A percentile compares a stretch with the other conserved stretches of the same genome.
phyloP scores from a whole-genome alignment of 1,284 basidiomycete species.

The Cryptococcus wingfieldii region DNA sequence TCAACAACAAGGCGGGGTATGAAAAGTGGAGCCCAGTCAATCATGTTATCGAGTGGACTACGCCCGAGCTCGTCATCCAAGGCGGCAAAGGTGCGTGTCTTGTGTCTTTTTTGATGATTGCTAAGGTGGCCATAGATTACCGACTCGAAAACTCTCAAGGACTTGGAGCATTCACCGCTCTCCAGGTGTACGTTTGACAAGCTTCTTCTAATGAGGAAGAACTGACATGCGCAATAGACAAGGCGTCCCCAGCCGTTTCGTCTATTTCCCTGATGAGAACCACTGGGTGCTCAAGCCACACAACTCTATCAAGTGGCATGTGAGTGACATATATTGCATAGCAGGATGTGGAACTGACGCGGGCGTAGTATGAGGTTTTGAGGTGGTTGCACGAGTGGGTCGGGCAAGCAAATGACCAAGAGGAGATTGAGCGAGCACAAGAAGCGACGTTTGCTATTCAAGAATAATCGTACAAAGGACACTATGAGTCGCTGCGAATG shows the following conservation, averaged over 20 bases:
- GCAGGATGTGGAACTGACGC: background rate
- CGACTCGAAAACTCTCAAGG: slow-evolving; percentile 77
- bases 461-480: background rate
- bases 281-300: slow-evolving; percentile 64
- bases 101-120: background rate
- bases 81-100: slow-evolving; percentile 58
- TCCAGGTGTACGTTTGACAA: slow-evolving; percentile 27
- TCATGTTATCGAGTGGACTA: slow-evolving; percentile 76
- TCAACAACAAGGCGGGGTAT: slow-evolving; percentile 28
- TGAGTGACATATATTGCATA: slow-evolving; percentile 39
- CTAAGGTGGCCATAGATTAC: slow-evolving; percentile 55
- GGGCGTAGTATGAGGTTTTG: slow-evolving; percentile 80
- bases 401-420: slow-evolving; percentile 41
- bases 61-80: slow-evolving; percentile 78
- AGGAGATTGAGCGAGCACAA: slow-evolving; percentile 10
- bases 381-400: slow-evolving; percentile 76
- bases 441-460: background rate
- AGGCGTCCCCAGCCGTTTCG: slow-evolving; percentile 70
- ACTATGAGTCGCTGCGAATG: background rate
- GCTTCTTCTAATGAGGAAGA: too few species aligned
- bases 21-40: slow-evolving; percentile 60
- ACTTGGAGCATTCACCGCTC: slow-evolving; percentile 51
- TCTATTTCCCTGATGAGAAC: slow-evolving; percentile 90
- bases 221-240: slow-evolving; percentile 52
- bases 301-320: slow-evolving; percentile 56